Evolutionary conservation across 176 grass and related monocot species (phyloP).

Genomic region (Oryza rufipogon): DNA sequence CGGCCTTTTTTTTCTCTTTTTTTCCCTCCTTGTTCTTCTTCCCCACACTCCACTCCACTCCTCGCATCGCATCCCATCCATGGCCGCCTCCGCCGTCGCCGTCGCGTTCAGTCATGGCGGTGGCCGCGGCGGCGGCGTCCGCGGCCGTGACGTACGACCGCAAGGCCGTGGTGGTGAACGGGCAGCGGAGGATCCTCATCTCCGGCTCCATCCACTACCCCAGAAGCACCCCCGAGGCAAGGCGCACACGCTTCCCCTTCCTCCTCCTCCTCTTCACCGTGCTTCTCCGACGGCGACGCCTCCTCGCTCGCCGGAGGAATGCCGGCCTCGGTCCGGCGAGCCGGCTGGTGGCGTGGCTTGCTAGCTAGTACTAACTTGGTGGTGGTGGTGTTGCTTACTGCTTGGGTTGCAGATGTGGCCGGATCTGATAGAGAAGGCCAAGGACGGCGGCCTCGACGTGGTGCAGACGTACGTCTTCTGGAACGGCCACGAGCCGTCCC

Average conservation of each 20-base stretch:
- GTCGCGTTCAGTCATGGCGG: slow-evolving; percentile 9
- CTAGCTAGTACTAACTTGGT: slow-evolving; percentile 1
- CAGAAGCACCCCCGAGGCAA: slow-evolving; percentile 81
- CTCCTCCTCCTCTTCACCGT: not conserved
- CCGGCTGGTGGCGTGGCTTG: not conserved
- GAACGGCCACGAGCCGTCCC: slow-evolving; percentile 93
- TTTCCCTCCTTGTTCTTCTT: not conserved
- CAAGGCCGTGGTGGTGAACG: slow-evolving; percentile 84
- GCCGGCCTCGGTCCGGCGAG: slow-evolving; percentile 10
- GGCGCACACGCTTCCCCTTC: slow-evolving; percentile 18
- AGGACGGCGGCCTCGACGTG: slow-evolving; percentile 96
- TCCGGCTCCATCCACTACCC: slow-evolving; percentile 99
- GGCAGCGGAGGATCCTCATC: slow-evolving; percentile 89
- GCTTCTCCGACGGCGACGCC: not conserved
- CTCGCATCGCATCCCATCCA: slow-evolving; percentile 25
- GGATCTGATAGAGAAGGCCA: slow-evolving; percentile 98
- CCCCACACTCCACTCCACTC: not conserved
- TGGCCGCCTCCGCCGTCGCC: slow-evolving; percentile 34
- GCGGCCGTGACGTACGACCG: slow-evolving; percentile 81
- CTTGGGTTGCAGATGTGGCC: slow-evolving; percentile 81
- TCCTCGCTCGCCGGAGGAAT: slow-evolving; percentile 14
- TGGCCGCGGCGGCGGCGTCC: slow-evolving; percentile 29
- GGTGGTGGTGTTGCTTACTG: not conserved
- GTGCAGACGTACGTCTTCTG: slow-evolving; percentile 99
- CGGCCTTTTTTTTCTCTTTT: slow-evolving; percentile 43